A percentile compares a stretch with the other conserved stretches of the same genome.
Evolutionary conservation across 2,329 filamentous ascomycete species (phyloP).

Genomic region (Trichoderma guizhouense): DNA sequence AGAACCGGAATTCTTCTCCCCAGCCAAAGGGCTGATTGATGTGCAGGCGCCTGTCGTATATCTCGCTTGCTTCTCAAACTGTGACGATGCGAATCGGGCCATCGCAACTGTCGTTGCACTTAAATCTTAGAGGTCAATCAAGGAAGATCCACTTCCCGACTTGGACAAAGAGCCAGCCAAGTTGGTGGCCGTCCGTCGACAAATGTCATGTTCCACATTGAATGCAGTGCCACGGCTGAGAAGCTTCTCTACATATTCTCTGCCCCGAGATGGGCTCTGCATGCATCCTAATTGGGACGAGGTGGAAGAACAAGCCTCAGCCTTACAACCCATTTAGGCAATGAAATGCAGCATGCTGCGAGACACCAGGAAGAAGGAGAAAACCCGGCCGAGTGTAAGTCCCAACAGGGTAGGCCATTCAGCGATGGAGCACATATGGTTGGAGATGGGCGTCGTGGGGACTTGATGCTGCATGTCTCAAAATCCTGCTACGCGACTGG

Average conservation of each 20-base stretch:
- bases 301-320: background rate
- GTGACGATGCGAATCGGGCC: background rate
- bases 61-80: background rate
- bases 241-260: background rate
- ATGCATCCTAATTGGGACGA: background rate
- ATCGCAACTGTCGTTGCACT: background rate
- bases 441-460: background rate
- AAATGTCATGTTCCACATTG: background rate
- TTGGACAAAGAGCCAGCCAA: background rate
- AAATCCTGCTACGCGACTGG: background rate
- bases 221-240: background rate
- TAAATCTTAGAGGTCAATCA: background rate
- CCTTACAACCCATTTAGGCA: conserved; percentile 4
- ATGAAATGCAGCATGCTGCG: background rate
- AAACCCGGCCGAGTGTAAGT: background rate
- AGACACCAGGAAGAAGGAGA: background rate
- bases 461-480: background rate
- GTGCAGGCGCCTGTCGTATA: background rate
- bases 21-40: background rate
- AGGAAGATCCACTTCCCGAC: background rate
- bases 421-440: background rate
- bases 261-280: background rate
- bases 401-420: background rate
- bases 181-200: background rate
- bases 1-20: background rate